Evolutionary conservation across 805 yeast species (phyloP).

Genomic region (Deakozyma indianensis): DNA sequence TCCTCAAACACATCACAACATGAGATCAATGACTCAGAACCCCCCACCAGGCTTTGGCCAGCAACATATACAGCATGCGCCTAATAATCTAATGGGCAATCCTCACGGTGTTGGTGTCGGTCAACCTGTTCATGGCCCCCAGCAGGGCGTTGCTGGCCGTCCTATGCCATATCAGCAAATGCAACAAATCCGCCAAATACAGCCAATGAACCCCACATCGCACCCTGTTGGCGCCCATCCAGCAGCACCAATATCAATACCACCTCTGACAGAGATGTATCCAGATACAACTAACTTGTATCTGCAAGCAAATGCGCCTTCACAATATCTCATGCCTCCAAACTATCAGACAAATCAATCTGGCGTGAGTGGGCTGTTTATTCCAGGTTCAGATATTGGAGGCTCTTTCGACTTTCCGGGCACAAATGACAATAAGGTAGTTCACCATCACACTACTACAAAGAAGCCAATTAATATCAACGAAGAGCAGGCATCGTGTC

Average conservation of each 20-base stretch:
- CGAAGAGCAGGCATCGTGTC: neutral
- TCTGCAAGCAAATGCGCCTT: neutral
- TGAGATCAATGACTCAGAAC: neutral
- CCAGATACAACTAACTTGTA: constrained; percentile 1
- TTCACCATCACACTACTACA: neutral
- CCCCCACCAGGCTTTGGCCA: constrained; percentile 15
- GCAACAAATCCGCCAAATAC: constrained; percentile 20
- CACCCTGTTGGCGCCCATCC: neutral
- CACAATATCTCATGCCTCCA: neutral
- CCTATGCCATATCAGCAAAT: constrained; percentile 17
- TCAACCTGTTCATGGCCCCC: constrained; percentile 23
- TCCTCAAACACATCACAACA: constrained; percentile 2
- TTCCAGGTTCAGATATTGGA: constrained; percentile 15
- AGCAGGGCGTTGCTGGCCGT: constrained; percentile 26
- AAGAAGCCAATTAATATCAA: neutral
- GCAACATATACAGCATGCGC: constrained; percentile 1
- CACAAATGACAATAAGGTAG: constrained; percentile 1
- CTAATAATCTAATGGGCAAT: neutral
- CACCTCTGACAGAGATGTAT: constrained; percentile 18
- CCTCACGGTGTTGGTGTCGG: neutral
- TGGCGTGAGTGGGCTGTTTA: constrained; percentile 7
- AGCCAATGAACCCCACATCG: constrained; percentile 4
- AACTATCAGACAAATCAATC: neutral
- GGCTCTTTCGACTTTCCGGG: constrained; percentile 16
- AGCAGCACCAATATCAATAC: constrained; percentile 23